phyloP scores from a whole-genome alignment of 208 protist genomes.

The Crithidia fasciculata region DNA sequence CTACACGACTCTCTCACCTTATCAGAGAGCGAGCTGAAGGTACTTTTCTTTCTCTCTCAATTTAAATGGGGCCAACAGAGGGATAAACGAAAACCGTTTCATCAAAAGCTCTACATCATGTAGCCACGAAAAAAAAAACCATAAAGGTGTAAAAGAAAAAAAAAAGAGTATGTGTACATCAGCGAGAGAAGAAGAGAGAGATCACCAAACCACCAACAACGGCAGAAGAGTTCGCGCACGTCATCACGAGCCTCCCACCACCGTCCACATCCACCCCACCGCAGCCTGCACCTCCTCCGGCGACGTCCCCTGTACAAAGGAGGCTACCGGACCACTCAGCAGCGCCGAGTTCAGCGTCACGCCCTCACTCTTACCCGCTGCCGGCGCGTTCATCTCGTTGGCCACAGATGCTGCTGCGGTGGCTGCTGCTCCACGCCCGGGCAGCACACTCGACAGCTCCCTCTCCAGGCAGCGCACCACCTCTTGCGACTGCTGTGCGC shows the following conservation, averaged over 20 bases:
- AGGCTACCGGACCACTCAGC: slow-evolving; percentile 17
- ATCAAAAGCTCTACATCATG: too few relatives aligned
- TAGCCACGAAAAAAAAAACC: neutral
- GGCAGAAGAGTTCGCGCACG: too few relatives aligned
- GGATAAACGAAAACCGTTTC: too few relatives aligned
- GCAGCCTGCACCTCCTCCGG: slow-evolving; percentile 25
- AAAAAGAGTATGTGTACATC: neutral
- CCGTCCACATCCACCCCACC: slow-evolving; percentile 28
- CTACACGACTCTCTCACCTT: too few relatives aligned
- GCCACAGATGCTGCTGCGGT: neutral
- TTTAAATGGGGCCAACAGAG: too few relatives aligned
- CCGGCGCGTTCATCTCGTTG: neutral
- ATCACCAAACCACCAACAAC: too few relatives aligned
- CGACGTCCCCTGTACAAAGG: slow-evolving; percentile 16
- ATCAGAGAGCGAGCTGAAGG: too few relatives aligned
- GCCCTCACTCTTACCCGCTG: neutral
- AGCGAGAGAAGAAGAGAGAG: neutral
- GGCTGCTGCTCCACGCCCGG: neutral
- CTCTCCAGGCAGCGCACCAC: slow-evolving; percentile 26
- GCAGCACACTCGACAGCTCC: slow-evolving; percentile 18
- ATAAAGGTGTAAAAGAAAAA: neutral
- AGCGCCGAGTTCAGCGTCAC: slow-evolving; percentile 14
- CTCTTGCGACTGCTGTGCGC: slow-evolving; percentile 24
- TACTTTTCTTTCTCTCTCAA: too few relatives aligned
- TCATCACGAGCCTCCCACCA: slow-evolving; percentile 1